These are phyloP conservation scores for Cystofilobasidium bisporidii DNA, from an alignment of 768 basidiomycete genomes.

Conservation along the genomic window DNA sequence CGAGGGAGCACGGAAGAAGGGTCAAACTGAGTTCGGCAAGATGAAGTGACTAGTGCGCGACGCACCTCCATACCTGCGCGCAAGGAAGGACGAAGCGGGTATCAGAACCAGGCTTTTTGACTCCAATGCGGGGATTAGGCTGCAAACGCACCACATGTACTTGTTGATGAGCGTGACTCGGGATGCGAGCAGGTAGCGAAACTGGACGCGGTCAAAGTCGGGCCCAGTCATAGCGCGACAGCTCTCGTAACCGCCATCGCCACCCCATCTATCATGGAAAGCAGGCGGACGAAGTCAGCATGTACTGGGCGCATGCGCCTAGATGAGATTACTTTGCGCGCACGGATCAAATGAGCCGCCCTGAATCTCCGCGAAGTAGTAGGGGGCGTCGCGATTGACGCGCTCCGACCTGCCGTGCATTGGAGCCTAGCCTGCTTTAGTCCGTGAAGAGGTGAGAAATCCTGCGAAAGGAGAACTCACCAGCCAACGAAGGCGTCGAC, in stretches of 20 bases:
- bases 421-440: no score
- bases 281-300: no score
- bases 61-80: constrained; percentile 40
- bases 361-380: constrained; percentile 16
- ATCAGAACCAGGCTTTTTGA: no score
- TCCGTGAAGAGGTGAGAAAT: not conserved
- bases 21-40: no score
- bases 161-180: constrained; percentile 74
- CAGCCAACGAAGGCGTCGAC: constrained; percentile 1
- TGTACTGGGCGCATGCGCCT: no score
- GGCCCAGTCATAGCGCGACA: constrained; percentile 16
- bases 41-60: no score
- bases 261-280: no score
- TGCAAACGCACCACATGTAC: constrained; percentile 52
- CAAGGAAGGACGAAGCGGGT: not conserved
- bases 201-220: constrained; percentile 49
- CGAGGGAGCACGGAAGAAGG: no score
- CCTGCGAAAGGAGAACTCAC: not conserved
- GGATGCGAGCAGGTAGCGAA: constrained; percentile 54
- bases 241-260: constrained; percentile 42
- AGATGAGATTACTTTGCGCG: no score
- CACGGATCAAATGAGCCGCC: not conserved
- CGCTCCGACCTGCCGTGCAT: constrained; percentile 5
- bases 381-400: constrained; percentile 7
- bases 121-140: not conserved